Evolutionary conservation across 164 flowering plant species (phyloP), one percentile per base, ranked within the genome.

Genomic region (Kingdonia uniflora): DNA sequence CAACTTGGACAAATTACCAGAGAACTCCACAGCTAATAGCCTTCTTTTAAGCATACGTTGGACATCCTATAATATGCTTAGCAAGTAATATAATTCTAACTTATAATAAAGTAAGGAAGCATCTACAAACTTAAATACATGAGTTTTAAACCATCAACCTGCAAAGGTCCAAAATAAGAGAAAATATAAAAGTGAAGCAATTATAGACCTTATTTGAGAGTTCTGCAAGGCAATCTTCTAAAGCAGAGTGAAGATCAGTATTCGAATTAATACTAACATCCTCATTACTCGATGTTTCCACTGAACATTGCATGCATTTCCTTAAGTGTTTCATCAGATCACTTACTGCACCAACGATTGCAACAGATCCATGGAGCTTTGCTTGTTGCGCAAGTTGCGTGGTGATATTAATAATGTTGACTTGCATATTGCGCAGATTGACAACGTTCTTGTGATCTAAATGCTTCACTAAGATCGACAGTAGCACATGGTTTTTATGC

Each of bases 391-490:
- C 80, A 52, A 86, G 79, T 43, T 63, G 67, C 56, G 75, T 65
- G 54, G 70, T 72, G 25, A 82, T 73, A 46, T 71, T 62, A 16
- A 82, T 59, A 45, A 86, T 81, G 56, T 72, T 62, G 21, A 76
- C 62, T 69, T 84, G 94, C 59, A 72, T 38, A 48, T 37, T 61
- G 33, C 80, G 87, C 59, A 69, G 72, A 51, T 78, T 87, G 47
- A 56, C 62, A 48, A 82, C 75, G 68, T 72, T 82, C 68, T 84
- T 90, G 69, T 90, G 87, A 67, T 86, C 97, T 62, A 90, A 64
- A 66, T 90, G 97, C 80, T 90, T 90, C 62, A 84, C 74, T 76
- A 90, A 67, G 39, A 75, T 71, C 43, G 90, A 78, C 52, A 89
- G 55, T 49, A 84, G 67, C 39, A 76, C 59, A 69, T 82, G 88